Evolutionary conservation across 2,329 filamentous ascomycete species (phyloP).

Genomic region (Nigrospora oryzae): DNA sequence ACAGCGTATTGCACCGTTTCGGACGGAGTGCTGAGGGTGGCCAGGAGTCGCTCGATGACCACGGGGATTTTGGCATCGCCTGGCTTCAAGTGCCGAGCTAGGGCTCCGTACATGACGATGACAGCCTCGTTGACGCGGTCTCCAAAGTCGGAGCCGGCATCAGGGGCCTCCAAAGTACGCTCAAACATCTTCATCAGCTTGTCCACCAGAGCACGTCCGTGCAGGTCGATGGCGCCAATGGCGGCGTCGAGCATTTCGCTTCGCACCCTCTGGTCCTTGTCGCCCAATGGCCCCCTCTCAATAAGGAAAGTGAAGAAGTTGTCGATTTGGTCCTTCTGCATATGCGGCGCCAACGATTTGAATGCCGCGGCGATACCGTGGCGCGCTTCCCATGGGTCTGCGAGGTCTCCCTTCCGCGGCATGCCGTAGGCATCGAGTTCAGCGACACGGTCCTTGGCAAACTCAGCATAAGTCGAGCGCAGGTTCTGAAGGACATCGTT

Average conservation of each 20-base stretch:
- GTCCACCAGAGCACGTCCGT: slow-evolving; percentile 77
- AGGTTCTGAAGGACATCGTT: slow-evolving; percentile 55
- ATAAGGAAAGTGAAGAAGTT: slow-evolving; percentile 80
- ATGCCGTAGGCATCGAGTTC: slow-evolving; percentile 91
- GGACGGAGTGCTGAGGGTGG: slow-evolving; percentile 86
- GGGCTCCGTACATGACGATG: slow-evolving; percentile 91
- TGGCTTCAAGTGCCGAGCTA: slow-evolving; percentile 76
- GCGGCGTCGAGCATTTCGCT: slow-evolving; percentile 89
- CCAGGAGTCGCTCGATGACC: slow-evolving; percentile 78
- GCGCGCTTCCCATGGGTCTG: slow-evolving; percentile 85
- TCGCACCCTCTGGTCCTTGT: slow-evolving; percentile 68
- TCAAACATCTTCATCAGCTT: slow-evolving; percentile 90
- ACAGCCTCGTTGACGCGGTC: slow-evolving; percentile 96
- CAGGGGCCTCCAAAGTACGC: slow-evolving; percentile 73
- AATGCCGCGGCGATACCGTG: slow-evolving; percentile 86
- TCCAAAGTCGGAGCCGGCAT: slow-evolving; percentile 70
- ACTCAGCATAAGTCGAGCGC: slow-evolving; percentile 63
- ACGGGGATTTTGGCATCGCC: slow-evolving; percentile 84
- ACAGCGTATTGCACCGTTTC: slow-evolving; percentile 97
- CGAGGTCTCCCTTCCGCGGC: slow-evolving; percentile 78
- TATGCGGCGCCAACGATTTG: slow-evolving; percentile 65
- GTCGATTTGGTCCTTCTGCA: slow-evolving; percentile 63
- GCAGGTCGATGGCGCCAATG: slow-evolving; percentile 68
- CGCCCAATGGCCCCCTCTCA: slow-evolving; percentile 76
- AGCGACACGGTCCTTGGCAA: slow-evolving; percentile 74